A percentile compares a stretch with the other conserved stretches of the same genome.
Evolutionary conservation across 768 basidiomycete species (phyloP).

Genomic region (Agaricus subrufescens): DNA sequence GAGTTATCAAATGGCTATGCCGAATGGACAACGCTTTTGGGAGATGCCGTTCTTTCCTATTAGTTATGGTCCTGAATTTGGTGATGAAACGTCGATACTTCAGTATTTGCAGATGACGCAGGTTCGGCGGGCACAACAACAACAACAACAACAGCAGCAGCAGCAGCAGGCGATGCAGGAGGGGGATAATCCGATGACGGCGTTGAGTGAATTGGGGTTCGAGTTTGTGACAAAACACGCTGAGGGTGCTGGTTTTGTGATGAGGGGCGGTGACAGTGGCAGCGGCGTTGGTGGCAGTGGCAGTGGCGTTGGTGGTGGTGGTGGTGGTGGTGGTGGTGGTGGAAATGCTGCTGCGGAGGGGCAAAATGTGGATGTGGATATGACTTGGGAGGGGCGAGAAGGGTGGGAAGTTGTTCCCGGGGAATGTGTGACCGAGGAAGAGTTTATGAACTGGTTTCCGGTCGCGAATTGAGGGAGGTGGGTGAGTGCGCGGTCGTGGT

Average conservation of each 20-base stretch:
- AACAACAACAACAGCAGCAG: too few relatives aligned
- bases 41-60: constrained; percentile 6
- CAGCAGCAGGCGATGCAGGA: not conserved
- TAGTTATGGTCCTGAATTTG: not conserved
- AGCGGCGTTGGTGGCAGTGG: too few relatives aligned
- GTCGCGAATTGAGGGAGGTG: not conserved
- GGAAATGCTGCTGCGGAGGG: too few relatives aligned
- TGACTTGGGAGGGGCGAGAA: constrained; percentile 4
- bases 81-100: not conserved
- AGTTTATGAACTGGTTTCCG: constrained; percentile 6
- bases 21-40: constrained; percentile 3
- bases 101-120: too few relatives aligned
- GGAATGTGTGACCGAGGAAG: constrained; percentile 4
- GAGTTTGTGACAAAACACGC: constrained; percentile 2
- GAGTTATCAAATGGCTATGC: constrained; percentile 8
- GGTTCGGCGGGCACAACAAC: too few relatives aligned
- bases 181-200: not conserved
- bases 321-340: not conserved
- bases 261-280: too few relatives aligned
- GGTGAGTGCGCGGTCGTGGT: too few relatives aligned
- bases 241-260: too few relatives aligned
- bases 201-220: constrained; percentile 4
- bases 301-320: too few relatives aligned
- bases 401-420: constrained; percentile 6
- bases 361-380: not conserved